These are phyloP conservation scores for Agaricus blazei DNA, from an alignment of 768 basidiomycete species.

Conservation along the genomic window DNA sequence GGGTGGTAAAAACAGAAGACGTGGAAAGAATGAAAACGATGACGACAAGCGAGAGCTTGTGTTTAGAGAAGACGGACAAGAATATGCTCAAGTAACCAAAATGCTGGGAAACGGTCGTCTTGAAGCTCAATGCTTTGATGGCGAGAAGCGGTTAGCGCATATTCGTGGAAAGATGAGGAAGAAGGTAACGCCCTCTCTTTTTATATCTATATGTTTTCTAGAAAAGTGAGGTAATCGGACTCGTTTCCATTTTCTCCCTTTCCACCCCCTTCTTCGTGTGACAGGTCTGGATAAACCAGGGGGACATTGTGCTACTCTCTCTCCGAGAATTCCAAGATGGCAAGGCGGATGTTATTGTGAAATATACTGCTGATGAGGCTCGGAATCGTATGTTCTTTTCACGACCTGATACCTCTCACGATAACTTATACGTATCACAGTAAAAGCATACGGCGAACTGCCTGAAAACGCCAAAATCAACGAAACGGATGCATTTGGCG, in stretches of 20 bases:
- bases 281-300: slow-evolving; percentile 99
- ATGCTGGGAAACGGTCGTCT: slow-evolving; percentile 98
- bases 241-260: not conserved
- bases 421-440: slow-evolving; percentile 27
- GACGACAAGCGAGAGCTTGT: slow-evolving; percentile 98
- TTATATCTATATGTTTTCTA: not conserved
- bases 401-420: not conserved
- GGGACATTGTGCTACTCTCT: slow-evolving; percentile 92
- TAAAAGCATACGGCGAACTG: slow-evolving; percentile 97
- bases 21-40: slow-evolving; percentile 99
- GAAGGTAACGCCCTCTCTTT: slow-evolving; percentile 59
- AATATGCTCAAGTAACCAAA: slow-evolving; percentile 97
- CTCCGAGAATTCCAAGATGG: slow-evolving; percentile 99
- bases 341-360: slow-evolving; percentile 99
- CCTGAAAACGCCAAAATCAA: slow-evolving; percentile 96
- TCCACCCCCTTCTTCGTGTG: not conserved
- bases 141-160: slow-evolving; percentile 95
- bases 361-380: slow-evolving; percentile 96
- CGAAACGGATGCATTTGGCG: slow-evolving; percentile 91
- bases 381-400: slow-evolving; percentile 51
- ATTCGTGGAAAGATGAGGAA: slow-evolving; percentile 99
- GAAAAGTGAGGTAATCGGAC: not conserved
- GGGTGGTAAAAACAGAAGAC: slow-evolving; percentile 99
- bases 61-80: slow-evolving; percentile 98
- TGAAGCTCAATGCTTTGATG: slow-evolving; percentile 96